Percentiles rank a stretch among this genome's conserved stretches.
Conservation (phyloP, 2,329 filamentous ascomycete species). For the Monosporascus sp. region DNA sequence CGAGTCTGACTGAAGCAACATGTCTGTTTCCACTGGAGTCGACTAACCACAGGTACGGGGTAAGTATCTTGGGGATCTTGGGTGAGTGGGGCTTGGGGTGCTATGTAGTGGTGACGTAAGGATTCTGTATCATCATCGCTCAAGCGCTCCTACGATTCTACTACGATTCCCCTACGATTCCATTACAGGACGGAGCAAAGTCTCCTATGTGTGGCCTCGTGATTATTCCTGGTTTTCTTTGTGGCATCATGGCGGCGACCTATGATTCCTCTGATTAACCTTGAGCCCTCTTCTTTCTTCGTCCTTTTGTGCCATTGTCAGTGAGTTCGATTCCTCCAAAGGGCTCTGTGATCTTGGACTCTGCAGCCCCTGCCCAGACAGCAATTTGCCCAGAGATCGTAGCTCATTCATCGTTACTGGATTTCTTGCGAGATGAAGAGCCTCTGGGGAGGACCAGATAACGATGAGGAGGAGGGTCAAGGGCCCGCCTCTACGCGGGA, state of each 20-base stretch:
- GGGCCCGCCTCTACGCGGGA: conserved; percentile 11
- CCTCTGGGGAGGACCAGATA: conserved; percentile 22
- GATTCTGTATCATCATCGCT: not conserved
- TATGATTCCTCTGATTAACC: not conserved
- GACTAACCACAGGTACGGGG: too few species aligned
- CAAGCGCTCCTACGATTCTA: not conserved
- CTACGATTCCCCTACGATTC: not conserved
- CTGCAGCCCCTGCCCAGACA: not conserved
- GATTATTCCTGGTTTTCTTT: not conserved
- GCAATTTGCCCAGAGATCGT: not conserved
- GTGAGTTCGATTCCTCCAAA: not conserved
- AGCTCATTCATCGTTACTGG: not conserved
- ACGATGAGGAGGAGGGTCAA: conserved; percentile 11
- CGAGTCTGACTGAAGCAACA: too few species aligned
- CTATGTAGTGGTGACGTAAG: not conserved
- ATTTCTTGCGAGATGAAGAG: conserved; percentile 19
- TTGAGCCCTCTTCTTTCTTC: not conserved
- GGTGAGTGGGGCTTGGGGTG: too few species aligned
- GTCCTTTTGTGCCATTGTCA: not conserved
- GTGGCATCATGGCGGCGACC: not conserved
- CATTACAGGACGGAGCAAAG: not conserved
- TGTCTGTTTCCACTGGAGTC: too few species aligned
- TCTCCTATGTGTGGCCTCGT: not conserved
- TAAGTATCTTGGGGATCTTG: too few species aligned
- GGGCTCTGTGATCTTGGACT: not conserved